These are phyloP conservation scores for Fraxinus platypoda DNA, from an alignment of 305 asterid genomes.

Conservation along the genomic window DNA sequence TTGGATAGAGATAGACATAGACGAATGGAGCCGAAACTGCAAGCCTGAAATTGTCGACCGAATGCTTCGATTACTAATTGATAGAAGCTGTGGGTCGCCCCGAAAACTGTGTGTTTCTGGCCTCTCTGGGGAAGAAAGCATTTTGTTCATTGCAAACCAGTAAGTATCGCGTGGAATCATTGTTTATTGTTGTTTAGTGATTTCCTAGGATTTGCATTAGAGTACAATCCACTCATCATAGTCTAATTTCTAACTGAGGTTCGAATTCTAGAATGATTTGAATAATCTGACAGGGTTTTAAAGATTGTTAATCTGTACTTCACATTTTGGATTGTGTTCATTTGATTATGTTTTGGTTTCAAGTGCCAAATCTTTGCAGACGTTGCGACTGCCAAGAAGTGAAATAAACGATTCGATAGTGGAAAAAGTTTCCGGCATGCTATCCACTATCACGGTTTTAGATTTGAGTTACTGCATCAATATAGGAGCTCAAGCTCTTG, in stretches of 20 bases:
- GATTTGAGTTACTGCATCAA: slow-evolving; percentile 81
- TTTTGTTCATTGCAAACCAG: slow-evolving; percentile 62
- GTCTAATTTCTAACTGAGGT: neutral
- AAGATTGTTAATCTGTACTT: neutral
- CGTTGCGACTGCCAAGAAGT: slow-evolving; percentile 59
- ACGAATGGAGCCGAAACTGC: slow-evolving; percentile 66
- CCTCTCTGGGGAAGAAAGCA: slow-evolving; percentile 44
- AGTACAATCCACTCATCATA: neutral
- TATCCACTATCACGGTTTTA: slow-evolving; percentile 47
- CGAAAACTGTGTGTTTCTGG: slow-evolving; percentile 63
- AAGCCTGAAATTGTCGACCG: slow-evolving; percentile 48
- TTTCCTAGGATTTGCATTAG: neutral
- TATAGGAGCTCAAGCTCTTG: slow-evolving; percentile 66
- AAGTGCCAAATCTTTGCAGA: slow-evolving; percentile 64
- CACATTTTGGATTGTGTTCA: slow-evolving; percentile 11
- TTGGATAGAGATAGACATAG: slow-evolving; percentile 87
- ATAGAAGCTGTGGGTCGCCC: slow-evolving; percentile 69
- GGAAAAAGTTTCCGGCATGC: slow-evolving; percentile 40
- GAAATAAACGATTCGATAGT: slow-evolving; percentile 47
- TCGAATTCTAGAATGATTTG: neutral
- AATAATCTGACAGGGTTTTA: neutral
- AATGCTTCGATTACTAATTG: slow-evolving; percentile 63
- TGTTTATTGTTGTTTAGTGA: neutral
- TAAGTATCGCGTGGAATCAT: slow-evolving; percentile 31
- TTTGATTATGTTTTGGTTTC: slow-evolving; percentile 34